phyloP scores from a whole-genome alignment of 495 filamentous ascomycete species.

The Neurospora hispaniola region DNA sequence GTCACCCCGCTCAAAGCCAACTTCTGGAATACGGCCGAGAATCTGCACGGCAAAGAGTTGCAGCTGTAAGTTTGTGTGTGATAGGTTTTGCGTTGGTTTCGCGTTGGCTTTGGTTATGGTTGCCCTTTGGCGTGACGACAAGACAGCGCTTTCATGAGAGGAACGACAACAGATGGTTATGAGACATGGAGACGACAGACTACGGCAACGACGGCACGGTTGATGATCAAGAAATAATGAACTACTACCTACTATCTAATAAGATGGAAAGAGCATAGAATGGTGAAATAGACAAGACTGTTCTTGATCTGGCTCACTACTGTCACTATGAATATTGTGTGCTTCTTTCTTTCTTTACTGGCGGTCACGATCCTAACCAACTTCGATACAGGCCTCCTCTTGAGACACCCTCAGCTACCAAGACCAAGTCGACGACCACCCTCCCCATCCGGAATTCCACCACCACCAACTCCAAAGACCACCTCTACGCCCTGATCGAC shows the following conservation, averaged over 20 bases:
- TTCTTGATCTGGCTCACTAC: conserved; percentile 5
- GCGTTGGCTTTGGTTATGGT: not conserved
- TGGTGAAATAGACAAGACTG: conserved; percentile 17
- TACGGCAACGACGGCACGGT: not conserved
- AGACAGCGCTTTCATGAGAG: not conserved
- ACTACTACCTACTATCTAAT: not conserved
- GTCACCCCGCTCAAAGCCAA: conserved; percentile 86
- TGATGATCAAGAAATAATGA: not conserved
- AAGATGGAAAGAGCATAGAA: conserved; percentile 23
- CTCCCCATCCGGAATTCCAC: not conserved
- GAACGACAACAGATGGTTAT: not conserved
- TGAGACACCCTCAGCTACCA: not conserved
- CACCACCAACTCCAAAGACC: conserved; percentile 4
- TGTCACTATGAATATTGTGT: conserved; percentile 4
- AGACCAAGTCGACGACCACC: not conserved
- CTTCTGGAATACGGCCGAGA: conserved; percentile 68
- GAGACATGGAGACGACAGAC: not conserved
- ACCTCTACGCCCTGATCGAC: conserved; percentile 66
- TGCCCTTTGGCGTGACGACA: not conserved
- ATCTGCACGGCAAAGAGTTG: conserved; percentile 57
- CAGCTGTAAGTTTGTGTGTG: conserved; percentile 64
- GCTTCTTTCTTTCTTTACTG: not conserved
- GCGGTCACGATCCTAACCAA: not conserved
- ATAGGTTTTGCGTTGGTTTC: not conserved
- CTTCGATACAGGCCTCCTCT: not conserved